Base-by-base conservation (phyloP, 2,329 filamentous ascomycete genomes). In the Colletotrichum sojae region DNA sequence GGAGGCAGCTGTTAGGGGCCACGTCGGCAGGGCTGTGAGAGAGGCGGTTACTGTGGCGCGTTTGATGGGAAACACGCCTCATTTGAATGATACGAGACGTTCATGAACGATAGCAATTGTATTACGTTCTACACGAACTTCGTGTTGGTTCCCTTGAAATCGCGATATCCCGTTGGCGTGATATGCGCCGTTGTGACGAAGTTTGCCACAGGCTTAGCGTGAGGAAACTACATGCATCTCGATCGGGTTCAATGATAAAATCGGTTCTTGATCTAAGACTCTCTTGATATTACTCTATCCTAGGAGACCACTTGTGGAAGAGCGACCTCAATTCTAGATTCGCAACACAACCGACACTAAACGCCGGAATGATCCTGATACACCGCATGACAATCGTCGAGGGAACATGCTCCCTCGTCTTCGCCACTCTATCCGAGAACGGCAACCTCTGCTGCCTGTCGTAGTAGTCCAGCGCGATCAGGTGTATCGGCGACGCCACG, bases 1-100 rank as follows among this genome's bases (percentile, higher is more conserved):
- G 75, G 88, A 90, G 70, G 85, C 83, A 5, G 83, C 81, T 0
- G 82, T 90, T 6, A 80, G 87, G 70, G 81, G 80, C 0, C 78
- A 79, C 59, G 72, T 83, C 40, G 80, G 81, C 0, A 77, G 78
- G 18, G 83, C 82, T 1, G 74, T 86, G 15, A 75, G 84, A n/a
- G 84, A 85, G 70, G 82, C 84, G 12, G 83, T 85, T 0, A 85
- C 83, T 6, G 76, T 84, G 67, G 83, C 84, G 15, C 74, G 82
- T 5, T 67, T 79, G 22, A 83, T 84, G 82, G 81, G 77, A 16
- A 78, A 73, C 1, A 73, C 72, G 2, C 67, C 74, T 12, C 82
- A 84, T 72, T 77, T 83, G 0, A 84, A 84, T 60, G 81, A 84
- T 69, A 84, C 81, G 0, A 64, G 66, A 9, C 60, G 49, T 39